A percentile compares a stretch with the other conserved stretches of the same genome.
These are phyloP conservation scores for Colletotrichum tropicicola DNA, from an alignment of 2,329 filamentous ascomycete species.

Conservation along the genomic window DNA sequence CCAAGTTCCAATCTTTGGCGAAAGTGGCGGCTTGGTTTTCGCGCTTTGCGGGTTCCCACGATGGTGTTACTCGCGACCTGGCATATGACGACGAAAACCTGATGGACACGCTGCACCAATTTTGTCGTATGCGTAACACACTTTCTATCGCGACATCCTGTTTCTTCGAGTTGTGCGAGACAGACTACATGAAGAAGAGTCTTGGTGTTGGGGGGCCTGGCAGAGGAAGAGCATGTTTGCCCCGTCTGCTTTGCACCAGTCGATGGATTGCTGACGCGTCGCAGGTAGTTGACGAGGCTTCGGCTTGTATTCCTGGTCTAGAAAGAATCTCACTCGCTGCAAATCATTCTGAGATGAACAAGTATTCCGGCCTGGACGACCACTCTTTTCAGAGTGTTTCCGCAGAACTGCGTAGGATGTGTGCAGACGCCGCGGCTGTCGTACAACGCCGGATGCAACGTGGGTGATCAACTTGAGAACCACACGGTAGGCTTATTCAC, in stretches of 20 bases:
- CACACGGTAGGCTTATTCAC: too few species aligned
- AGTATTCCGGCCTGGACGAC: slow-evolving; percentile 6
- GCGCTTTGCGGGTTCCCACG: slow-evolving; percentile 28
- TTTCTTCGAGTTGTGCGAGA: slow-evolving; percentile 32
- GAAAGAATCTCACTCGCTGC: background rate
- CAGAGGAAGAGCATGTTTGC: too few species aligned
- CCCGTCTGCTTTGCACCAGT: too few species aligned
- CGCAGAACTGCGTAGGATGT: background rate
- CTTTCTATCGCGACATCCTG: slow-evolving; percentile 20
- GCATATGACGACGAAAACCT: slow-evolving; percentile 26
- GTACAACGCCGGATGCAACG: background rate
- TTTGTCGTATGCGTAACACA: slow-evolving; percentile 28
- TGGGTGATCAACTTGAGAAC: slow-evolving; percentile 2
- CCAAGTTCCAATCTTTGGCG: slow-evolving; percentile 18
- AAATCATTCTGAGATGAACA: background rate
- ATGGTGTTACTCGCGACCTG: slow-evolving; percentile 28
- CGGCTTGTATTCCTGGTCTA: background rate
- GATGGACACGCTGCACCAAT: slow-evolving; percentile 30
- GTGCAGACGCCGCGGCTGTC: background rate
- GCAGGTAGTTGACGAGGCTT: background rate
- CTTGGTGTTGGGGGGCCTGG: background rate
- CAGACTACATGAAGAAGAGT: slow-evolving; percentile 28
- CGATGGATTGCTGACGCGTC: too few species aligned
- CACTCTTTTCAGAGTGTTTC: background rate
- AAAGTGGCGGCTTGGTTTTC: slow-evolving; percentile 13